These are phyloP conservation scores for Phragmites australis DNA, from an alignment of 176 grass and related monocot genomes.

Conservation along the genomic window DNA sequence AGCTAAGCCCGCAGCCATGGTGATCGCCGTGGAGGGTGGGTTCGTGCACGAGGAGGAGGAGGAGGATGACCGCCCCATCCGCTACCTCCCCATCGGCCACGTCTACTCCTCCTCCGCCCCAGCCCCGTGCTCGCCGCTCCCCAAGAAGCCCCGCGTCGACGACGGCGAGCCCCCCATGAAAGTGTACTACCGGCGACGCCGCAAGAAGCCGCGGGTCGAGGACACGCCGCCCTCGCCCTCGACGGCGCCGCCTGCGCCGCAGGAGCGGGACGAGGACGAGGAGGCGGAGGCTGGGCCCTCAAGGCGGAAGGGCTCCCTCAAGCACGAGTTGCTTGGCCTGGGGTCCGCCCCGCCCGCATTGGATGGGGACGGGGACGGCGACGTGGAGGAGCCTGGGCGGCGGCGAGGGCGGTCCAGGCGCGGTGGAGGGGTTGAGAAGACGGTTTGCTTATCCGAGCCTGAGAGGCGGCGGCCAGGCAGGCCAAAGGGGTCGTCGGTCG, in stretches of 20 bases:
- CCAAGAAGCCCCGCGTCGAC: conserved; percentile 42
- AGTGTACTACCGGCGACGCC: conserved; percentile 52
- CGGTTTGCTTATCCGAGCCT: conserved; percentile 6
- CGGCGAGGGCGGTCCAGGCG: conserved; percentile 29
- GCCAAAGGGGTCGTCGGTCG: conserved; percentile 42
- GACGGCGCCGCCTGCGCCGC: not conserved
- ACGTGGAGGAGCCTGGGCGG: not conserved
- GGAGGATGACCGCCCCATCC: conserved; percentile 53
- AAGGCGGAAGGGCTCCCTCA: conserved; percentile 43
- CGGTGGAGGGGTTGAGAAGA: conserved; percentile 21
- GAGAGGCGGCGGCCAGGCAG: conserved; percentile 33
- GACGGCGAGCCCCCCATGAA: conserved; percentile 19
- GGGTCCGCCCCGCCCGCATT: conserved; percentile 40
- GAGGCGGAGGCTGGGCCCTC: conserved; percentile 16
- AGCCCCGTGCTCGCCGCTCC: conserved; percentile 40
- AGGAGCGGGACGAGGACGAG: conserved; percentile 5
- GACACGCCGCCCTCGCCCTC: not conserved
- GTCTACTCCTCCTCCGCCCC: conserved; percentile 75
- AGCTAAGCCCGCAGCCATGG: conserved; percentile 44
- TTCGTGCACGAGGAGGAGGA: conserved; percentile 59
- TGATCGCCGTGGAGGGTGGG: conserved; percentile 58
- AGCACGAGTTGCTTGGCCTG: conserved; percentile 53
- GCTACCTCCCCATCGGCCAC: conserved; percentile 72
- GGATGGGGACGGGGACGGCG: conserved; percentile 15
- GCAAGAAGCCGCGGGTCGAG: conserved; percentile 46